These are phyloP conservation scores for Arxiozyma heterogenica DNA, from an alignment of 1,139 yeast species.

Conservation along the genomic window DNA sequence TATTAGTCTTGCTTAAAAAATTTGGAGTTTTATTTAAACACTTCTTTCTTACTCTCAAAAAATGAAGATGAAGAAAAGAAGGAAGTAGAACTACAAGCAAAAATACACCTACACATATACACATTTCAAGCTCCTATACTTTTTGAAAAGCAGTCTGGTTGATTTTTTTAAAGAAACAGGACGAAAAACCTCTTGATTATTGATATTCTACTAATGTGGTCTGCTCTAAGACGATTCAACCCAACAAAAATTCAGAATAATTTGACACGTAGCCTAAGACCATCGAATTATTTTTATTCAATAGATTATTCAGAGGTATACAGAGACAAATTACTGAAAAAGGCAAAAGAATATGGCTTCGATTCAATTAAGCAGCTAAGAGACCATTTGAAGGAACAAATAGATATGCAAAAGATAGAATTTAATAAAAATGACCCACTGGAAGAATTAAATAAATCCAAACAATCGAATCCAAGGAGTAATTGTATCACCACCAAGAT, in stretches of 20 bases:
- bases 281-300: background rate
- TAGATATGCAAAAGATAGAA: slow-evolving; percentile 47
- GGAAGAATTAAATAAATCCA: slow-evolving; percentile 39
- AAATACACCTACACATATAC: no score
- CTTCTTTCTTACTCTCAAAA: no score
- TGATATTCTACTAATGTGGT: background rate
- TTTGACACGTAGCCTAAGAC: background rate
- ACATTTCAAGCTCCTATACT: no score
- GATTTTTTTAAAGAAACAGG: no score
- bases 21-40: no score
- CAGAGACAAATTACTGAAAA: slow-evolving; percentile 38
- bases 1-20: no score
- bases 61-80: no score
- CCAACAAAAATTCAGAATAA: background rate
- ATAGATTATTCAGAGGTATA: background rate
- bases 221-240: background rate
- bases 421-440: slow-evolving; percentile 62
- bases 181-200: no score
- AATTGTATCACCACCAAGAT: background rate
- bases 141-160: no score
- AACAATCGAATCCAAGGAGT: background rate
- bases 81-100: no score
- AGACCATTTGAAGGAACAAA: slow-evolving; percentile 51
- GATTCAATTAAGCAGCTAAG: slow-evolving; percentile 53
- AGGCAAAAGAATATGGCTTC: slow-evolving; percentile 38